These are phyloP conservation scores for Pseudoneurospora amorphoporcata DNA, from an alignment of 495 filamentous ascomycete species.

Conservation along the genomic window DNA sequence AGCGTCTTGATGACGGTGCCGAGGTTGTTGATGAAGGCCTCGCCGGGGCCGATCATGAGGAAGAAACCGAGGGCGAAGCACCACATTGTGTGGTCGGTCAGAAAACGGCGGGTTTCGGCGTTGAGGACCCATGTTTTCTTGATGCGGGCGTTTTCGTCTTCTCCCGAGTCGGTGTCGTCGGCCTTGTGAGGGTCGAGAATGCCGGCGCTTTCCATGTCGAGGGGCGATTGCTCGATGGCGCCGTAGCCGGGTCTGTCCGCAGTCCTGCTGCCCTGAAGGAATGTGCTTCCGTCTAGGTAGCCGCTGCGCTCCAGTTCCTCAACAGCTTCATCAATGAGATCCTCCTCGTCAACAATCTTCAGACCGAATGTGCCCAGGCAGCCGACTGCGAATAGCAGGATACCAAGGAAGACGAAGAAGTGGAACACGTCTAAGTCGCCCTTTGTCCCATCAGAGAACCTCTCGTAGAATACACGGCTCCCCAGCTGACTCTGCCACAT, in stretches of 20 bases:
- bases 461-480: slow-evolving; percentile 63
- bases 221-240: slow-evolving; percentile 20
- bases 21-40: slow-evolving; percentile 95
- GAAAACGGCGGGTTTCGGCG: slow-evolving; percentile 71
- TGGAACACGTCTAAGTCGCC: slow-evolving; percentile 79
- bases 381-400: slow-evolving; percentile 56
- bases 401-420: slow-evolving; percentile 74
- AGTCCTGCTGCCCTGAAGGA: slow-evolving; percentile 24
- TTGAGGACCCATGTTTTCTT: slow-evolving; percentile 85
- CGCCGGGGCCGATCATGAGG: slow-evolving; percentile 84
- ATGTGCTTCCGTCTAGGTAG: slow-evolving; percentile 49
- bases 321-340: slow-evolving; percentile 77
- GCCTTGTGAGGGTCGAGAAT: slow-evolving; percentile 13
- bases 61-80: slow-evolving; percentile 84
- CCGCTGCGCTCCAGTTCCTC: slow-evolving; percentile 78
- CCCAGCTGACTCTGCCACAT: slow-evolving; percentile 93
- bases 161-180: slow-evolving; percentile 24
- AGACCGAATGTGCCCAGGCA: slow-evolving; percentile 64
- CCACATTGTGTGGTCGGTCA: slow-evolving; percentile 91
- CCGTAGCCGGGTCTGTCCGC: slow-evolving; percentile 26
- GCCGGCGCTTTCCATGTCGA: slow-evolving; percentile 25
- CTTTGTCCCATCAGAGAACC: slow-evolving; percentile 43
- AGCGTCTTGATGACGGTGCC: slow-evolving; percentile 87
- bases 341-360: slow-evolving; percentile 49
- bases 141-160: slow-evolving; percentile 53